These are phyloP conservation scores for Fusarium protoensiforme DNA, from an alignment of 2,329 filamentous ascomycete genomes.

Conservation along the genomic window DNA sequence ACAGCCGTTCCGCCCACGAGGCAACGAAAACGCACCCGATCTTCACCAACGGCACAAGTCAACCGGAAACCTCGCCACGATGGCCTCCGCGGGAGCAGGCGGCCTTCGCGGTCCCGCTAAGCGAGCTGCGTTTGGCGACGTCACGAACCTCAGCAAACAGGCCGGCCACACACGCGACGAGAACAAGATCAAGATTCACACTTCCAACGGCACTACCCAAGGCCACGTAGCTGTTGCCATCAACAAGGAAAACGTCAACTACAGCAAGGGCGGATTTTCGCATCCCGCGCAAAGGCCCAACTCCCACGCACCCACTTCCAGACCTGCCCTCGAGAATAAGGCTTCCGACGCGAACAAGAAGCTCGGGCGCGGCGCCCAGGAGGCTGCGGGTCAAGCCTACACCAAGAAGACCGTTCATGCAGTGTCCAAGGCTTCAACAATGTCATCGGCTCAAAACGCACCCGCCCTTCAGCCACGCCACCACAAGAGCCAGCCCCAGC, in stretches of 20 bases:
- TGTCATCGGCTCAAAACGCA: slow-evolving; percentile 31
- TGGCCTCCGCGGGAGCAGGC: slow-evolving; percentile 37
- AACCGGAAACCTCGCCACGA: slow-evolving; percentile 65
- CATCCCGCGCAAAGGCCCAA: slow-evolving; percentile 51
- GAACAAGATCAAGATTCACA: slow-evolving; percentile 51
- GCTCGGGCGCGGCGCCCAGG: slow-evolving; percentile 24
- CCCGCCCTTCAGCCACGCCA: slow-evolving; percentile 56
- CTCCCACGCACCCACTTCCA: slow-evolving; percentile 36
- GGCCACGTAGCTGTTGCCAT: slow-evolving; percentile 39
- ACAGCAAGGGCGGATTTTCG: slow-evolving; percentile 50
- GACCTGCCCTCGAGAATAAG: slow-evolving; percentile 38
- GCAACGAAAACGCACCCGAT: slow-evolving; percentile 62
- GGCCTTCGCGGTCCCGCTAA: slow-evolving; percentile 66
- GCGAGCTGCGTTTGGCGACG: slow-evolving; percentile 83
- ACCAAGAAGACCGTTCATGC: slow-evolving; percentile 33
- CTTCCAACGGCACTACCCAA: slow-evolving; percentile 40
- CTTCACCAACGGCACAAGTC: slow-evolving; percentile 88
- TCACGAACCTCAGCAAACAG: slow-evolving; percentile 74
- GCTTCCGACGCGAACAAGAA: slow-evolving; percentile 42
- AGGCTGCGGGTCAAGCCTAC: slow-evolving; percentile 20
- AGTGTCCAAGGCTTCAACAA: slow-evolving; percentile 27
- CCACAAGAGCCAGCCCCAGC: slow-evolving; percentile 64
- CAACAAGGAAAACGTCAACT: slow-evolving; percentile 58
- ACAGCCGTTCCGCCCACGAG: slow-evolving; percentile 55
- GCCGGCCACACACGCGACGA: slow-evolving; percentile 45